Evolutionary conservation across 805 yeast genomes (phyloP).

Genomic region (Candida ficus): DNA sequence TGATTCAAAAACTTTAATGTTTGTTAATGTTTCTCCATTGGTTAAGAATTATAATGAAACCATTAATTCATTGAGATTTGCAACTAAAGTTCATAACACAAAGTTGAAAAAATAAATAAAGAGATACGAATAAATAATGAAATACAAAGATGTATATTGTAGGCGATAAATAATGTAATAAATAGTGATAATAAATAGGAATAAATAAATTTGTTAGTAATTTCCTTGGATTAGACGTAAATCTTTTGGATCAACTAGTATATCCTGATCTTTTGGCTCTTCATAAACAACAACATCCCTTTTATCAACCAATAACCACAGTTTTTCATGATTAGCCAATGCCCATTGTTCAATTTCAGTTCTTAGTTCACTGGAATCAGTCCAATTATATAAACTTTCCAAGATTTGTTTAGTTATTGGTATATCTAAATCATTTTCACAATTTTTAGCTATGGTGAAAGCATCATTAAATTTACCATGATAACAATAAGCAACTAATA

Average conservation of each 20-base stretch:
- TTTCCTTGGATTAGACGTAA: conserved; percentile 12
- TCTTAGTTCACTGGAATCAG: conserved; percentile 20
- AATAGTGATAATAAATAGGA: conserved; percentile 3
- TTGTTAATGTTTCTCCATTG: conserved; percentile 80
- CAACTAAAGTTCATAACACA: conserved; percentile 72
- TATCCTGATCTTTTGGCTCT: conserved; percentile 7
- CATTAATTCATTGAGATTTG: conserved; percentile 81
- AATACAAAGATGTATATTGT: too few relatives aligned
- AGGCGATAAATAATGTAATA: conserved; percentile 7
- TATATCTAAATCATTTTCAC: conserved; percentile 41
- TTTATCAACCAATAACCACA: conserved; percentile 34
- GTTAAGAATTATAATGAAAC: conserved; percentile 65
- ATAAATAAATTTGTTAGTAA: conserved; percentile 3
- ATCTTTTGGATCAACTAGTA: conserved; percentile 7
- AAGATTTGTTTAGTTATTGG: conserved; percentile 40
- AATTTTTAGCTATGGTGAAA: conserved; percentile 39
- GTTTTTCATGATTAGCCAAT: conserved; percentile 21
- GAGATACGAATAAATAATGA: not conserved
- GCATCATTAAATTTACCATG: conserved; percentile 59
- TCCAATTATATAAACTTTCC: conserved; percentile 41
- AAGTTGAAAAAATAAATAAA: conserved; percentile 19
- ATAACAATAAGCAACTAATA: conserved; percentile 64
- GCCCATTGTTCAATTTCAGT: conserved; percentile 33
- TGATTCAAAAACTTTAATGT: conserved; percentile 85
- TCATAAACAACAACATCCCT: conserved; percentile 4